These are phyloP conservation scores for Isabelozyma gotoi DNA, from an alignment of 805 yeast genomes.

Conservation along the genomic window DNA sequence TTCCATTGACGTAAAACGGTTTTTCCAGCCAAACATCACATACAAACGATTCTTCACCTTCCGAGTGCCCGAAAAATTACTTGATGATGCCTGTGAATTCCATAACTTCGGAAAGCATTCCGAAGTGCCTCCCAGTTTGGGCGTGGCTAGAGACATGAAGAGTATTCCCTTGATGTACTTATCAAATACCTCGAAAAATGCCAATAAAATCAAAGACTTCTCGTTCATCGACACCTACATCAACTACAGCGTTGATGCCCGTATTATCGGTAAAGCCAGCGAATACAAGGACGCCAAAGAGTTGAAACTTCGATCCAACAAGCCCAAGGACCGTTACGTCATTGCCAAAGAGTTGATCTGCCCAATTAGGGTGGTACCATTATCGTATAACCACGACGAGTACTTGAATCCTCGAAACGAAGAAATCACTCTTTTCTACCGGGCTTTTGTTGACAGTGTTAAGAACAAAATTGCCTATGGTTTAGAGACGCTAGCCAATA, in stretches of 20 bases:
- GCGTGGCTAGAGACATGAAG: conserved; percentile 23
- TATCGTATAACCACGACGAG: conserved; percentile 11
- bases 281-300: conserved; percentile 24
- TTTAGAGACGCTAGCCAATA: conserved; percentile 10
- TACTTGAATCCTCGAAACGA: conserved; percentile 10
- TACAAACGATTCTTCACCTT: conserved; percentile 44
- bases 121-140: conserved; percentile 37
- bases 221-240: conserved; percentile 35
- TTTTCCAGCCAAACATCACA: conserved; percentile 35
- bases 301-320: conserved; percentile 2
- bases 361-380: conserved; percentile 38
- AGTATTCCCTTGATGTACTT: conserved; percentile 23
- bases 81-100: conserved; percentile 38
- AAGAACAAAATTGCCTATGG: conserved; percentile 25
- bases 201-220: conserved; percentile 27
- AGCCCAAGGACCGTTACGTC: conserved; percentile 30
- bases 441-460: conserved; percentile 33
- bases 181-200: conserved; percentile 14
- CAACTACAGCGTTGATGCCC: conserved; percentile 36
- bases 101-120: conserved; percentile 36
- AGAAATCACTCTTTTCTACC: conserved; percentile 25
- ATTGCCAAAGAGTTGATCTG: conserved; percentile 31
- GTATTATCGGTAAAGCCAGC: conserved; percentile 40
- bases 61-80: conserved; percentile 38
- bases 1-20: conserved; percentile 35